A percentile compares a stretch with the other conserved stretches of the same genome.
Evolutionary conservation across 225 moss, liverwort and hornwort species (phyloP).

Genomic region (Rhytidiadelphus loreus): DNA sequence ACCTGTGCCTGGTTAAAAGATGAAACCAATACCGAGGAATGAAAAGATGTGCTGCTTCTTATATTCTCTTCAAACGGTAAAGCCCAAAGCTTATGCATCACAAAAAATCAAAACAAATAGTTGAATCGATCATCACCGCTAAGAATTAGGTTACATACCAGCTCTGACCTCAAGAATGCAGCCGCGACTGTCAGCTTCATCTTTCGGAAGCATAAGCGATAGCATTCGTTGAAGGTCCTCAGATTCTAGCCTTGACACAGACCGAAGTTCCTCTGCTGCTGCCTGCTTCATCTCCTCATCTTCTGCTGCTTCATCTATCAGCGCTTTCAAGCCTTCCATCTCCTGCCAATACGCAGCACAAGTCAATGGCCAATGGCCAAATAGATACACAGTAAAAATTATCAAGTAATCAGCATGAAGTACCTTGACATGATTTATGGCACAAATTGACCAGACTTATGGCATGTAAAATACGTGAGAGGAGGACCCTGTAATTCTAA

Average conservation of each 20-base stretch:
- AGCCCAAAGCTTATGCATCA: background rate
- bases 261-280: slow-evolving; percentile 65
- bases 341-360: slow-evolving; percentile 34
- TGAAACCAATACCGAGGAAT: background rate
- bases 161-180: slow-evolving; percentile 99
- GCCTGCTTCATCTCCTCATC: slow-evolving; percentile 80
- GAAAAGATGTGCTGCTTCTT: background rate
- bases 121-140: background rate
- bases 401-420: background rate
- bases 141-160: slow-evolving; percentile 39
- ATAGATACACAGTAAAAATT: background rate
- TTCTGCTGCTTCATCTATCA: slow-evolving; percentile 59
- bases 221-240: slow-evolving; percentile 75
- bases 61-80: background rate
- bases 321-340: slow-evolving; percentile 56
- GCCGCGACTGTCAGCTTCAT: slow-evolving; percentile 83
- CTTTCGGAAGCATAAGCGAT: slow-evolving; percentile 75
- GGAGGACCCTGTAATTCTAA: background rate
- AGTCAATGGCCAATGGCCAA: background rate
- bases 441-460: background rate
- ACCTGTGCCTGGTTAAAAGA: slow-evolving; percentile 53
- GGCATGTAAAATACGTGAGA: background rate
- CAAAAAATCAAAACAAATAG: background rate
- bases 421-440: background rate
- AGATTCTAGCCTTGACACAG: slow-evolving; percentile 48